Conservation (phyloP, 371 early-diverging fungal species). For the Rhizopus arrhizus region DNA sequence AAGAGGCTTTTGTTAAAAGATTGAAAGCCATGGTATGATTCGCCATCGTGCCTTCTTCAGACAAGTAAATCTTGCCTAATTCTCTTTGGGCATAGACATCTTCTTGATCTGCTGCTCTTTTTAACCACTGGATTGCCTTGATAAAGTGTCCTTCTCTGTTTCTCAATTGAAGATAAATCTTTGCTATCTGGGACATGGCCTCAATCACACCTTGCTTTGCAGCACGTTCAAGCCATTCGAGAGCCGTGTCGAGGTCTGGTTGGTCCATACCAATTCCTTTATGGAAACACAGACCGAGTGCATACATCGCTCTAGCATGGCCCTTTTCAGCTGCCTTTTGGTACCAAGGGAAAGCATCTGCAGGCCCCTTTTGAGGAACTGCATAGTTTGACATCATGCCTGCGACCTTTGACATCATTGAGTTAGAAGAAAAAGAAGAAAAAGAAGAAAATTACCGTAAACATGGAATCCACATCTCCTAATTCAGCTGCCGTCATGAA, state of each 20-base stretch:
- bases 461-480: constrained; percentile 45
- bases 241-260: constrained; percentile 38
- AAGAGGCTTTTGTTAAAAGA: constrained; percentile 78
- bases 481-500: constrained; percentile 39
- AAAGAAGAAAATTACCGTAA: constrained; percentile 30
- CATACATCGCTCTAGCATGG: constrained; percentile 45
- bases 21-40: constrained; percentile 76
- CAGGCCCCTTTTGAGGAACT: constrained; percentile 49
- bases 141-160: constrained; percentile 29
- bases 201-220: constrained; percentile 44
- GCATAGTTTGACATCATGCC: constrained; percentile 55
- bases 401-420: constrained; percentile 37
- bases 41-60: constrained; percentile 56
- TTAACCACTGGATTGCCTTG: constrained; percentile 48
- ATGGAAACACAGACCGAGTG: constrained; percentile 51
- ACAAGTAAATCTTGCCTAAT: constrained; percentile 84
- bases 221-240: constrained; percentile 51
- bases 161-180: constrained; percentile 35
- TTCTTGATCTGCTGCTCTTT: constrained; percentile 48
- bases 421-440: constrained; percentile 6
- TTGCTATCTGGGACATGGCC: constrained; percentile 50
- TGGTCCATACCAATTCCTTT: constrained; percentile 44
- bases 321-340: constrained; percentile 55
- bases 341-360: constrained; percentile 61
- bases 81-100: constrained; percentile 73